Evolutionary conservation across 805 yeast genomes (phyloP).

Genomic region (Saccharomycopsis sp.): DNA sequence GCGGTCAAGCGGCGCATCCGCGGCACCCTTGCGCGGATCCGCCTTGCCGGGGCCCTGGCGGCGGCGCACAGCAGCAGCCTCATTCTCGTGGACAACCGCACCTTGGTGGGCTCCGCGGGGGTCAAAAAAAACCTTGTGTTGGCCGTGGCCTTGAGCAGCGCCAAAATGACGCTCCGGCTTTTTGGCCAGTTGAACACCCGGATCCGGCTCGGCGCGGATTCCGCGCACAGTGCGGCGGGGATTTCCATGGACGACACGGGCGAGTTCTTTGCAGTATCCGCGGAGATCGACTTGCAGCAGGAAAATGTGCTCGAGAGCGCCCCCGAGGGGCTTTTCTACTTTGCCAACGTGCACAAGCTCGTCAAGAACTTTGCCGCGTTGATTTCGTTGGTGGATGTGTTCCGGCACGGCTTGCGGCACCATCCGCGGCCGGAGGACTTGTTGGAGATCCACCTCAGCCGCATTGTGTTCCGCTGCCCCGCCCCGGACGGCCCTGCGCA

Average conservation of each 20-base stretch:
- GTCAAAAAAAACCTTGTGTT: constrained; percentile 12
- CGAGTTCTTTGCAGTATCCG: constrained; percentile 10
- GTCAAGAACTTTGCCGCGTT: constrained; percentile 3
- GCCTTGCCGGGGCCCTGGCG: not conserved
- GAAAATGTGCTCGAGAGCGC: not conserved
- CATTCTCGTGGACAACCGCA: constrained; percentile 13
- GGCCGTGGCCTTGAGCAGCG: constrained; percentile 13
- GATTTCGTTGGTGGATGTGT: constrained; percentile 4
- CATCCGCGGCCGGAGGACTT: not conserved
- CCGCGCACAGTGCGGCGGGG: not conserved
- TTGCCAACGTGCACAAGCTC: constrained; percentile 1
- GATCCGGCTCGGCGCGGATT: not conserved
- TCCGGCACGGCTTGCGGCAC: not conserved
- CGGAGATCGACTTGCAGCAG: constrained; percentile 9
- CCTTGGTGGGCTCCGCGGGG: not conserved
- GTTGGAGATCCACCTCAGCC: constrained; percentile 8
- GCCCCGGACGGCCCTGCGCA: not conserved
- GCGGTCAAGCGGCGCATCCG: constrained; percentile 4
- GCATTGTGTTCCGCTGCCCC: constrained; percentile 4
- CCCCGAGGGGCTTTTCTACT: constrained; percentile 3
- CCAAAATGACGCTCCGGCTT: constrained; percentile 13
- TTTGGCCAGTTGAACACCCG: constrained; percentile 12
- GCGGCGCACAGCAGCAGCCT: not conserved
- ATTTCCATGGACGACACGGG: constrained; percentile 12
- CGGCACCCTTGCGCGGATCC: not conserved